Percentiles rank a stretch among this genome's conserved stretches.
Conservation (phyloP, 169 alveolate species). For the Babesia divergens region DNA sequence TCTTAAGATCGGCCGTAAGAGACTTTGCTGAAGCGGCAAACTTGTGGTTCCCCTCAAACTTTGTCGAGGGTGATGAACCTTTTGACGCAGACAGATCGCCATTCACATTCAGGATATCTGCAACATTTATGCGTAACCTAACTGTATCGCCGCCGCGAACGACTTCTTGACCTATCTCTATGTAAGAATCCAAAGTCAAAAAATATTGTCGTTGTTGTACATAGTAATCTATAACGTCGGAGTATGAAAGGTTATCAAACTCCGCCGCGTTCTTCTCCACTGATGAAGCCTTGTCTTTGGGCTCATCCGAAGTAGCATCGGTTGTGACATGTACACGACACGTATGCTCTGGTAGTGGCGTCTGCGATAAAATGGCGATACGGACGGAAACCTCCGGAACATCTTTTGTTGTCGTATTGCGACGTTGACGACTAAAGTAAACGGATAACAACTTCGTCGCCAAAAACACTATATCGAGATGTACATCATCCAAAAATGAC, state of each 20-base stretch:
- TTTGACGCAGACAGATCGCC: background rate
- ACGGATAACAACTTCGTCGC: conserved; percentile 57
- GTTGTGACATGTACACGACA: conserved; percentile 1
- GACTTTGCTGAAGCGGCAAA: background rate
- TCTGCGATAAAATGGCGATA: conserved; percentile 17
- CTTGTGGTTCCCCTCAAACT: background rate
- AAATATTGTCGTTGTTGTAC: conserved; percentile 8
- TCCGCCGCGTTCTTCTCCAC: background rate
- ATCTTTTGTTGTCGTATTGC: conserved; percentile 32
- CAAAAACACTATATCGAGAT: conserved; percentile 57
- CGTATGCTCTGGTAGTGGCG: conserved; percentile 56
- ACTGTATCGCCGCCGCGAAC: background rate
- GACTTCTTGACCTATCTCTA: conserved; percentile 30
- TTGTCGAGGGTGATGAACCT: background rate
- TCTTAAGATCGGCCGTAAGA: background rate
- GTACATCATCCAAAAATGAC: conserved; percentile 47
- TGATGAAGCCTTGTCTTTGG: background rate
- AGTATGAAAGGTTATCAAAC: conserved; percentile 13
- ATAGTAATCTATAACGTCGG: conserved; percentile 50
- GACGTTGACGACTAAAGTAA: conserved; percentile 49
- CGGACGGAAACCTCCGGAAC: conserved; percentile 31
- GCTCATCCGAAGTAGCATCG: background rate
- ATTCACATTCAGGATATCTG: background rate
- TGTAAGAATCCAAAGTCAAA: conserved; percentile 34
- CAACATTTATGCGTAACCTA: conserved; percentile 1